Percentiles rank a stretch among this genome's conserved stretches.
phyloP scores from a whole-genome alignment of 23 red algal genomes.

The Agarophyton chilense region DNA sequence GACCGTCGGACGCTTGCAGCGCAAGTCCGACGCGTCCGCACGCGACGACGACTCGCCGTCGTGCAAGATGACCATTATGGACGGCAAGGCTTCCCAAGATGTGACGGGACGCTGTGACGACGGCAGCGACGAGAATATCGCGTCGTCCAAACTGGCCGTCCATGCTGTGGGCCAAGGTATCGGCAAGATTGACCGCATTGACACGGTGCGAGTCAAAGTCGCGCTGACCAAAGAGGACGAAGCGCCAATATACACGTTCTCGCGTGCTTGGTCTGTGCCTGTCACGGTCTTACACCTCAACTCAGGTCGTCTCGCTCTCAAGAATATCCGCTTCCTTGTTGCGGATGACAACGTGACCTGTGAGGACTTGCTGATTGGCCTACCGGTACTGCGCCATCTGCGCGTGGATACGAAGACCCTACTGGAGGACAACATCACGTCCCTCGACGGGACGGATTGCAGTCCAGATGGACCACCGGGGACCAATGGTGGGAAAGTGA shows the following conservation, averaged over 20 bases:
- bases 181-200: background rate
- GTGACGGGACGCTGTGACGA: conserved; percentile 38
- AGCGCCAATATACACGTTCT: background rate
- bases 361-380: conserved; percentile 9
- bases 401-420: background rate
- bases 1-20: background rate
- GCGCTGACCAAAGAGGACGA: background rate
- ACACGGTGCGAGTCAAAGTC: background rate
- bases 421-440: background rate
- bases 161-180: background rate
- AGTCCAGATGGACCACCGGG: background rate
- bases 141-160: conserved; percentile 6
- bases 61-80: conserved; percentile 5
- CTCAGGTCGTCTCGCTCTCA: background rate
- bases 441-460: background rate
- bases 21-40: background rate
- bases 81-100: background rate
- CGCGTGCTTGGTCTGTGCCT: background rate
- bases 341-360: background rate
- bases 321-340: background rate
- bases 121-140: conserved; percentile 22
- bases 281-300: background rate
- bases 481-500: background rate
- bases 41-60: background rate
- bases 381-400: background rate